These are phyloP conservation scores for Ceratobasidium sp. DNA, from an alignment of 1,284 basidiomycete species.

Conservation along the genomic window DNA sequence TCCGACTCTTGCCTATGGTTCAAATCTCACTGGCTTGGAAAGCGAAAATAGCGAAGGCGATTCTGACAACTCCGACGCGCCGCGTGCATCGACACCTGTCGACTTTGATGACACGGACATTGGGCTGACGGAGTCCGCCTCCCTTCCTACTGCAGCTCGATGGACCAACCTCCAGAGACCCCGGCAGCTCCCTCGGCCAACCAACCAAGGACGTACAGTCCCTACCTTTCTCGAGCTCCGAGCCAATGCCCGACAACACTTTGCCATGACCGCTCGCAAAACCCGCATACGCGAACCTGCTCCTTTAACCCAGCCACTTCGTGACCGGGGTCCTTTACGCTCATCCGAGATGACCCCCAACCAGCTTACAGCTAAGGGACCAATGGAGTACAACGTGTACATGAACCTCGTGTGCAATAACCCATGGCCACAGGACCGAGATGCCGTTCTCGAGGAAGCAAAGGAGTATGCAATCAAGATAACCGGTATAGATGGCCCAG, in stretches of 20 bases:
- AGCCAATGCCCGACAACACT: conserved; percentile 7
- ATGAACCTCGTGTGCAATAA: conserved; percentile 18
- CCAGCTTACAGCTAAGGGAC: background rate
- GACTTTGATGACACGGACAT: no score
- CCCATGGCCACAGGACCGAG: conserved; percentile 12
- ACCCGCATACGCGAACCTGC: background rate
- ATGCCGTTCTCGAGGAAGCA: conserved; percentile 1
- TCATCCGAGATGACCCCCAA: background rate
- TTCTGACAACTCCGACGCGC: no score
- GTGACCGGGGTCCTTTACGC: background rate
- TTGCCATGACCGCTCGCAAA: background rate
- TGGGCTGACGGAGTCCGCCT: no score
- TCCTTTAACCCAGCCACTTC: background rate
- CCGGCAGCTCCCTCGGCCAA: no score
- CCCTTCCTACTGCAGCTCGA: no score
- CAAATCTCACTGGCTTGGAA: no score
- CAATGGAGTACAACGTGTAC: conserved; percentile 16
- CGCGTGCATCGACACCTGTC: no score
- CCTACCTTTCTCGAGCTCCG: background rate
- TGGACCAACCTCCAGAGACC: no score
- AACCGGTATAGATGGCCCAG: background rate
- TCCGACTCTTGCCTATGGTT: no score
- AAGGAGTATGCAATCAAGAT: background rate
- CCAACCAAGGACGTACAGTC: background rate
- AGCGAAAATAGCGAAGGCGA: no score